Evolutionary conservation across 768 basidiomycete genomes (phyloP).

Genomic region (Lentinula detonsa): DNA sequence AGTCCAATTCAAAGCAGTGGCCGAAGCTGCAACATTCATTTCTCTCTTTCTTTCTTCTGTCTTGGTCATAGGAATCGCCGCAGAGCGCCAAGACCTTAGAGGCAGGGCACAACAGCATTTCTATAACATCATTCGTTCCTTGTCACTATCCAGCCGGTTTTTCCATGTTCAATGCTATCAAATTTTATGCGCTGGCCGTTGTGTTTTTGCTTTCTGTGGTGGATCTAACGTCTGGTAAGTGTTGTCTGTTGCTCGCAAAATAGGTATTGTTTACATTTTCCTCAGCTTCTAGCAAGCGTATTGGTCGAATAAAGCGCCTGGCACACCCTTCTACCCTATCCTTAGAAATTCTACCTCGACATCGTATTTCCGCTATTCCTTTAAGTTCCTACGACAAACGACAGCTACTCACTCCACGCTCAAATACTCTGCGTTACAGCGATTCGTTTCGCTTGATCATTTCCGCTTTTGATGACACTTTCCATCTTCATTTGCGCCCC

Average conservation of each 20-base stretch:
- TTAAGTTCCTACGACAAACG: slow-evolving; percentile 25
- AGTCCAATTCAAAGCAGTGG: not conserved
- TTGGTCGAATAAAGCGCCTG: slow-evolving; percentile 42
- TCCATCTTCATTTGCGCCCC: slow-evolving; percentile 70
- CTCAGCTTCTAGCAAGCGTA: slow-evolving; percentile 39
- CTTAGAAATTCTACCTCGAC: slow-evolving; percentile 53
- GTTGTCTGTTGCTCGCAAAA: not conserved
- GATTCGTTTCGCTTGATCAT: slow-evolving; percentile 70
- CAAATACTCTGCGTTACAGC: slow-evolving; percentile 52
- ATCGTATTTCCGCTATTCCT: slow-evolving; percentile 13
- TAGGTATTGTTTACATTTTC: not conserved
- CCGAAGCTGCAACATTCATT: not conserved
- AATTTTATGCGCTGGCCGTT: slow-evolving; percentile 7
- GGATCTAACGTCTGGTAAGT: slow-evolving; percentile 1
- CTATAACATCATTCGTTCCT: not conserved
- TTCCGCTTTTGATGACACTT: slow-evolving; percentile 58
- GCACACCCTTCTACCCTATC: slow-evolving; percentile 44
- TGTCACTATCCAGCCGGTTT: not conserved
- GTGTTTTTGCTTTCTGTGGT: slow-evolving; percentile 3
- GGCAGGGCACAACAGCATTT: not conserved
- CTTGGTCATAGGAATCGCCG: not conserved
- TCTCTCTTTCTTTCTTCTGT: not conserved
- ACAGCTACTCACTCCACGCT: slow-evolving; percentile 22
- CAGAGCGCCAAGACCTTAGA: not conserved
- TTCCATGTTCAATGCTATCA: not conserved